A percentile compares a stretch with the other conserved stretches of the same genome.
phyloP scores from a whole-genome alignment of 2,329 filamentous ascomycete species.

The Aureobasidium sp. region DNA sequence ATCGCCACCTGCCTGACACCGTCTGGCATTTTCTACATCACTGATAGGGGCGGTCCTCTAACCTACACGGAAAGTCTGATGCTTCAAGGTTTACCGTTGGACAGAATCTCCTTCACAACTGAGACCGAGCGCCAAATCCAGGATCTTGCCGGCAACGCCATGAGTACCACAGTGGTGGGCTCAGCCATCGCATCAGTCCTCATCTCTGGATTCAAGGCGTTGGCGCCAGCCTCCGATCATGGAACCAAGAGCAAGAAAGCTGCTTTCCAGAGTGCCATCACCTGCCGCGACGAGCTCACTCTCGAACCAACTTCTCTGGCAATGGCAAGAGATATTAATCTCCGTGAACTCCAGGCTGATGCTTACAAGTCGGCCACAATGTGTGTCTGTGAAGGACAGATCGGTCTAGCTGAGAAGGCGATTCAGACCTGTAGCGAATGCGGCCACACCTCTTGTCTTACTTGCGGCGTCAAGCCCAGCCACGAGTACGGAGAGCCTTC shows the following conservation, averaged over 20 bases:
- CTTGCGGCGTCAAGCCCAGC: conserved; percentile 46
- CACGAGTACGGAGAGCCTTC: conserved; percentile 33
- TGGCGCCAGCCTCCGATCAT: not conserved
- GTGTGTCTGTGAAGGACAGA: conserved; percentile 51
- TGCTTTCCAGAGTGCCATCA: not conserved
- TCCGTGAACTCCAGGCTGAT: not conserved
- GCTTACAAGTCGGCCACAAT: conserved; percentile 17
- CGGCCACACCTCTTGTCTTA: conserved; percentile 44
- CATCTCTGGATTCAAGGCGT: conserved; percentile 29
- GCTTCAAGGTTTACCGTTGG: conserved; percentile 60
- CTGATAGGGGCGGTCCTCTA: conserved; percentile 51
- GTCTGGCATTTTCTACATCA: conserved; percentile 51
- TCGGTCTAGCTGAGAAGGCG: conserved; percentile 26
- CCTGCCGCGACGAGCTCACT: not conserved
- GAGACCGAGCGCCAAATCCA: conserved; percentile 51
- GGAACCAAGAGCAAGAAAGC: not conserved
- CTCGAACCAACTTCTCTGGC: not conserved
- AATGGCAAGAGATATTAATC: not conserved
- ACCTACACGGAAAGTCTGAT: conserved; percentile 53
- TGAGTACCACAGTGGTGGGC: conserved; percentile 65
- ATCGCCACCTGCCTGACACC: conserved; percentile 62
- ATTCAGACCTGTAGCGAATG: conserved; percentile 45
- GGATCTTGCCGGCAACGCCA: conserved; percentile 70
- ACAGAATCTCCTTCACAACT: conserved; percentile 53
- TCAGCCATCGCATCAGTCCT: conserved; percentile 52